Conservation (phyloP, 305 asterid species). For the Coffea humblotiana region DNA sequence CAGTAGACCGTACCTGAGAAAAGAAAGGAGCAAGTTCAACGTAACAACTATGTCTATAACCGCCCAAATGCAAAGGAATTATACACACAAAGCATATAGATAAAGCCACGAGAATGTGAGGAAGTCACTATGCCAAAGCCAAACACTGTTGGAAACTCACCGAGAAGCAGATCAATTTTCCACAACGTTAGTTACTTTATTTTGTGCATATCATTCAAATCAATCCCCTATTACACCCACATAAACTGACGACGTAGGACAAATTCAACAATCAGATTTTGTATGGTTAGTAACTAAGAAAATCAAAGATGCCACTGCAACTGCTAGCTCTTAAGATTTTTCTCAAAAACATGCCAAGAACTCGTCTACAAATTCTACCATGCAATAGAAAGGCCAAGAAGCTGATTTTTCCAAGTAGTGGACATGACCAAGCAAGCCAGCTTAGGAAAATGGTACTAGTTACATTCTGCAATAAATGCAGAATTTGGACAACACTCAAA, state of each 20-base stretch:
- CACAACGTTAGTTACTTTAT: neutral
- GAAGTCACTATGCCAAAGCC: no score
- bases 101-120: no score
- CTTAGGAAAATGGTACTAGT: neutral
- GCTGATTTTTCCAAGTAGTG: neutral
- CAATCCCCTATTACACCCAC: neutral
- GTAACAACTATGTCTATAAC: neutral
- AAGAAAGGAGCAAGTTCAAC: conserved; percentile 7
- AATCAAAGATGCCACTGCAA: neutral
- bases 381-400: neutral
- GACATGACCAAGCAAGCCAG: neutral
- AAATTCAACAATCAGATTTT: neutral
- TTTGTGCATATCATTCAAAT: neutral
- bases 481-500: neutral
- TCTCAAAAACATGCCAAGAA: neutral
- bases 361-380: neutral
- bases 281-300: no score
- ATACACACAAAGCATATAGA: neutral
- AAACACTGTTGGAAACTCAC: no score
- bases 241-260: neutral
- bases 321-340: neutral
- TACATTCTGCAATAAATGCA: neutral
- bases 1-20: conserved; percentile 90
- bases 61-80: neutral
- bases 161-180: neutral